Evolutionary conservation across 768 basidiomycete species (phyloP).

Genomic region (Leucogyrophana mollusca): DNA sequence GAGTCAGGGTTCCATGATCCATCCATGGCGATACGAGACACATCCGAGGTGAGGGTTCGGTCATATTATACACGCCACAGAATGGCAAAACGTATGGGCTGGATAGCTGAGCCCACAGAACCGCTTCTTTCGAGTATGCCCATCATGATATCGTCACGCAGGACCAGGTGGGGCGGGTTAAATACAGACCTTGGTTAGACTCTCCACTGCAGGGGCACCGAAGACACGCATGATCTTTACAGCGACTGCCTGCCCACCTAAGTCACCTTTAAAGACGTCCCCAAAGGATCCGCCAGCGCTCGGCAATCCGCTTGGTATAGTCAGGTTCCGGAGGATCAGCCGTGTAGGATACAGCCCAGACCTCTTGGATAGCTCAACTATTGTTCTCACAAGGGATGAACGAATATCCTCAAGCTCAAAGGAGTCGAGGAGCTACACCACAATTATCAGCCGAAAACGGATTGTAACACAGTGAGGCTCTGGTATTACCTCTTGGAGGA

Average conservation of each 20-base stretch:
- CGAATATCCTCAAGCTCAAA: slow-evolving; percentile 22
- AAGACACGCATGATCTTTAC: slow-evolving; percentile 9
- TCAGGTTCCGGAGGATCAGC: slow-evolving; percentile 17
- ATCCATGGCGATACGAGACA: slow-evolving; percentile 42
- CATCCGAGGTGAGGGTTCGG: slow-evolving; percentile 6
- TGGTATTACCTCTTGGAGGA: slow-evolving; percentile 20
- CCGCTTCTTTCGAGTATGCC: slow-evolving; percentile 30
- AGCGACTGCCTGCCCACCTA: slow-evolving; percentile 22
- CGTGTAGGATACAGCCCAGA: slow-evolving; percentile 17
- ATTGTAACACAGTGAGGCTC: background rate
- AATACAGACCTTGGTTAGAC: slow-evolving; percentile 6
- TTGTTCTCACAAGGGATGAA: slow-evolving; percentile 11
- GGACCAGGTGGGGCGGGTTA: too few species aligned
- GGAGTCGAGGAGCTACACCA: slow-evolving; percentile 22
- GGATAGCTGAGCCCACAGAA: slow-evolving; percentile 31
- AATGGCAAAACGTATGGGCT: slow-evolving; percentile 37
- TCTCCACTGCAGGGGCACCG: background rate
- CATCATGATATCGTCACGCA: background rate
- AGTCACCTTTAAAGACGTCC: slow-evolving; percentile 13
- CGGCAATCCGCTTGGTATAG: slow-evolving; percentile 11
- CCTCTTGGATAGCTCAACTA: slow-evolving; percentile 19
- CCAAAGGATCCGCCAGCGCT: slow-evolving; percentile 20
- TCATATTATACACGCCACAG: slow-evolving; percentile 26
- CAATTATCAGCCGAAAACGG: background rate
- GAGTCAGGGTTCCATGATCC: slow-evolving; percentile 28